phyloP scores from a whole-genome alignment of 2,329 filamentous ascomycete species.

The Pseudogymnoascus sp. region DNA sequence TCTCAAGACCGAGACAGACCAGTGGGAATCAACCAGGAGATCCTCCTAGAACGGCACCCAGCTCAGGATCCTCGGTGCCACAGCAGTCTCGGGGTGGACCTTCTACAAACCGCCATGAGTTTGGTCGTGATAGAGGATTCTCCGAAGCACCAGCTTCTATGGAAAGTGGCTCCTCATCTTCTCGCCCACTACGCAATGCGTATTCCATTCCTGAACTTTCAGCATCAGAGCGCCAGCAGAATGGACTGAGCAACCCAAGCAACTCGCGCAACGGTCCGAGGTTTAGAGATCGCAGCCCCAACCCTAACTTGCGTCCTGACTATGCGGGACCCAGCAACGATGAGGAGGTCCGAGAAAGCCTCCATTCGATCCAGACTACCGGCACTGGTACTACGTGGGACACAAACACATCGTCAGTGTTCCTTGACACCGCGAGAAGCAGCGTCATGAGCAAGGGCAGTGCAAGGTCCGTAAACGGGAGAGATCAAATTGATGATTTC shows the following conservation, averaged over 20 bases:
- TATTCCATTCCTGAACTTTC: constrained; percentile 29
- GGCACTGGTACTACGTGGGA: not conserved
- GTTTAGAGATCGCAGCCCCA: constrained; percentile 17
- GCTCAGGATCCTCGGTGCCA: constrained; percentile 19
- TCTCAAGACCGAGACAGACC: constrained; percentile 25
- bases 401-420: not conserved
- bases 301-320: constrained; percentile 24
- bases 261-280: constrained; percentile 20
- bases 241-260: constrained; percentile 25
- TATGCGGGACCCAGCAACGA: constrained; percentile 24
- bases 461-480: constrained; percentile 51
- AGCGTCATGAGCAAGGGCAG: constrained; percentile 75
- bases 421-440: constrained; percentile 61
- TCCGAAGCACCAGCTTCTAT: constrained; percentile 20
- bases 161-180: constrained; percentile 10
- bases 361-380: constrained; percentile 40
- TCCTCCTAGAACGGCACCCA: constrained; percentile 21
- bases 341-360: constrained; percentile 46
- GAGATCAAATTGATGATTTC: constrained; percentile 57
- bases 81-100: constrained; percentile 19
- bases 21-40: constrained; percentile 24
- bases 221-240: constrained; percentile 23
- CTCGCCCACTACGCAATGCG: constrained; percentile 23
- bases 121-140: constrained; percentile 23
- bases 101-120: constrained; percentile 14